Evolutionary conservation across 1,139 yeast species (phyloP), one percentile per base, ranked within the genome.

Genomic region (Petasospora rhodanensis): DNA sequence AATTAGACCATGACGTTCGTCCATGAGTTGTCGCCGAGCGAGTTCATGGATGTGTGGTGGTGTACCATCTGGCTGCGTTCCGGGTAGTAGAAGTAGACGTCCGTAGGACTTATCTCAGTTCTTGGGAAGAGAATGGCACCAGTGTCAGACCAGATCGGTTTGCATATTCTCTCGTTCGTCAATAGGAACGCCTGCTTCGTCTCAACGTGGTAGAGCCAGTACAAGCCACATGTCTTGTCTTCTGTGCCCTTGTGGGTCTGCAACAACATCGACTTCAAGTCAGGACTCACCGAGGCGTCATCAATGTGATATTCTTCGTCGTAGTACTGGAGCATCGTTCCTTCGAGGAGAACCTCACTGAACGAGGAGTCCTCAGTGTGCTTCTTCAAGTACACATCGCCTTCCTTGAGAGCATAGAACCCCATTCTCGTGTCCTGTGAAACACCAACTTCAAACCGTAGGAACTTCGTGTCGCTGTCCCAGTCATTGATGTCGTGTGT

Each of bases 171-270:
- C 48, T 63, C 45, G 68, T 54, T 41, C 4, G 58, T 36, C 6
- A 77, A 48, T 0, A 79, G 75, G 4, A 45, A 47, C 14, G 63
- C 52, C 1, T 42, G 42, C 11, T 63, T 56, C 1, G 64, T 49
- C 1, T 46, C 54, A 16, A 69, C 51, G 42, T 76, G 69, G 33
- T 68, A 61, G 2, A 80, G 45, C 85, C 93, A 89, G 56, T 77
- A 87, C 12, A 69, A 51, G 0, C 84, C 82, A 45, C 68, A 68
- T 2, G 96, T 87, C 52, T 86, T 93, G 46, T 97, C 71, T 86
- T 94, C 91, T n/a, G n/a, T n/a, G n/a, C n/a, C n/a, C n/a, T n/a
- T n/a, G 50, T 78, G 74, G 66, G 44, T 81, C 61, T 46, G 68
- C 20, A 82, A 56, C 17, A 81, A 49, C 0, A 83, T 79, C 43